Evolutionary conservation across 2,329 filamentous ascomycete genomes (phyloP), one percentile per base, ranked within the genome.

Genomic region (Sporothrix protearum): DNA sequence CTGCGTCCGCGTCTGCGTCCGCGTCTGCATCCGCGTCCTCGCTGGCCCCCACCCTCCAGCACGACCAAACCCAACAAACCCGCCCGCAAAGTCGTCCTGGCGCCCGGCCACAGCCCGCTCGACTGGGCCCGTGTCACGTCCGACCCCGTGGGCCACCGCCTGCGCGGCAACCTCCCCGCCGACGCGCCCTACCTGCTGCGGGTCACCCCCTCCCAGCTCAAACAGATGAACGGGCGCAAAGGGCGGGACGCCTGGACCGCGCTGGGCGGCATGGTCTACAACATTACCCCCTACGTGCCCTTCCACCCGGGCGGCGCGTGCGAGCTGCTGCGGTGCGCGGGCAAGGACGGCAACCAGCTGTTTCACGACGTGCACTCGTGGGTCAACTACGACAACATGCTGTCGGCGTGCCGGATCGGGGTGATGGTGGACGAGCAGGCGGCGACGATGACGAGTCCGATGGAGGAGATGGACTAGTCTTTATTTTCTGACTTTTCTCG

Each of bases 71-170:
- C 87, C 1, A 74, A 81, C 30, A 89, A 88, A 77, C 85, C 86
- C 4, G 36, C 71, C 12, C 87, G 86, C 80, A 92, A 95, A 77
- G 92, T 97, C 4, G 85, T 91, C 9, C 88, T 99, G 4, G 87
- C 89, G n/a, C 96, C 96, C 0, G 95, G 96, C 42, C 94, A 95
- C 83, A 97, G 93, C 1, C 95, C 96, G 0, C 89, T 99, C 14
- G 96, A 99, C 86, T 99, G 96, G 96, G 96, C 96, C 14, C 89
- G 91, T 6, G 87, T 97, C 0, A 87, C 88, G 1, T 84, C 85
- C 25, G 82, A 85, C 64, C 89, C 90, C 1, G 82, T 82, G 39
- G 84, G 87, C 39, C 90, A 93, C 74, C 87, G 94, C 33, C 90
- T 71, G 69, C 51, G 71, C 22, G 63, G 91, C n/a, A 88, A 88